Conservation (phyloP, 441 rosid species). For the Flueggea neowawraea region DNA sequence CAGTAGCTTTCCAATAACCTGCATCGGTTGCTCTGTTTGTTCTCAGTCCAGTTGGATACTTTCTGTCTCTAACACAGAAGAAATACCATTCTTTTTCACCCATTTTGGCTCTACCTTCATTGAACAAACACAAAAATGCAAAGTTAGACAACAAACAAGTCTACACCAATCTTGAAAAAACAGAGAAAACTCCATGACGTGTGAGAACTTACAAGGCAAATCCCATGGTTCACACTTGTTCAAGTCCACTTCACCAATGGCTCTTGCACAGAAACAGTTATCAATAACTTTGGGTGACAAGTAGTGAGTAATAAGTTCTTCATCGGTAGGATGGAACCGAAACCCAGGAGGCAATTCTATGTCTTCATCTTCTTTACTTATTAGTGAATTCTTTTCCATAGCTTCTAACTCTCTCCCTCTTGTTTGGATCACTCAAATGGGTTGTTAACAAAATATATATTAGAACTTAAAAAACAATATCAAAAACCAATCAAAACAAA, state of each 20-base stretch:
- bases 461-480: not conserved
- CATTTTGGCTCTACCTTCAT: constrained; percentile 32
- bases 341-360: constrained; percentile 93
- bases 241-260: constrained; percentile 85
- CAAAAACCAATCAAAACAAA: constrained; percentile 7
- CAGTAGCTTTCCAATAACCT: constrained; percentile 31
- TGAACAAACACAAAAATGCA: not conserved
- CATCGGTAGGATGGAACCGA: constrained; percentile 94
- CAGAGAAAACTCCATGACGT: not conserved
- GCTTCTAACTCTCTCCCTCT: not conserved
- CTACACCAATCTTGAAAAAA: constrained; percentile 30
- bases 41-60: constrained; percentile 33
- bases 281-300: constrained; percentile 64
- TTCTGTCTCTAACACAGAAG: constrained; percentile 33
- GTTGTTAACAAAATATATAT: not conserved
- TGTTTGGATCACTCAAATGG: not conserved
- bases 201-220: constrained; percentile 36
- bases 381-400: constrained; percentile 36
- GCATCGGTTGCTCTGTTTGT: constrained; percentile 29
- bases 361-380: constrained; percentile 36
- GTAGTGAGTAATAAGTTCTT: constrained; percentile 82
- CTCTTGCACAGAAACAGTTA: constrained; percentile 50
- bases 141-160: constrained; percentile 18
- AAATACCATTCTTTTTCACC: constrained; percentile 40
- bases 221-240: constrained; percentile 99